Evolutionary conservation across 1,139 yeast species (phyloP).

Genomic region (Hansenula anomala): DNA sequence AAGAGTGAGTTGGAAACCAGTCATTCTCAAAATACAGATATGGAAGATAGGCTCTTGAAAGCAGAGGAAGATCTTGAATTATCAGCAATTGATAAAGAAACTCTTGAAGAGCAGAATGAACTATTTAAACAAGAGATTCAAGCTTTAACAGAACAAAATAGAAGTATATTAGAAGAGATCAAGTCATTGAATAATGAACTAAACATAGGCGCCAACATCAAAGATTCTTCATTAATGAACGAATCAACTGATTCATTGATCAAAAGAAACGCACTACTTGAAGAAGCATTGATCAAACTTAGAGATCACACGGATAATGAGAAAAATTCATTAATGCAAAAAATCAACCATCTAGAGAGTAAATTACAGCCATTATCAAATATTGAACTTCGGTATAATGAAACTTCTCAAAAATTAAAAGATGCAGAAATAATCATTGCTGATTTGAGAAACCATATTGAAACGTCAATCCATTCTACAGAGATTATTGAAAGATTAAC

Average conservation of each 20-base stretch:
- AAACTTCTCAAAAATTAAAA: constrained; percentile 28
- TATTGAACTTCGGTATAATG: constrained; percentile 19
- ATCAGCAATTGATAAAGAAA: constrained; percentile 49
- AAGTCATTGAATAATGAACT: constrained; percentile 22
- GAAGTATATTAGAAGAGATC: constrained; percentile 20
- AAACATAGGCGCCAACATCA: constrained; percentile 1
- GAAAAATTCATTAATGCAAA: constrained; percentile 23
- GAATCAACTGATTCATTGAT: constrained; percentile 9
- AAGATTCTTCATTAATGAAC: constrained; percentile 7
- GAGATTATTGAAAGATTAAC: constrained; percentile 52
- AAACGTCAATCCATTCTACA: constrained; percentile 37
- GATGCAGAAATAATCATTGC: constrained; percentile 37
- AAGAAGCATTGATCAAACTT: constrained; percentile 31
- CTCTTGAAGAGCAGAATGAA: constrained; percentile 39
- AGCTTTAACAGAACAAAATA: constrained; percentile 28
- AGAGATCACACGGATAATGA: constrained; percentile 24
- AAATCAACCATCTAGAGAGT: constrained; percentile 27
- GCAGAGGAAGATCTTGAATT: constrained; percentile 46
- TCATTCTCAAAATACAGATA: constrained; percentile 26
- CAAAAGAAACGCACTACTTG: constrained; percentile 33
- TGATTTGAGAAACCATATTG: constrained; percentile 41
- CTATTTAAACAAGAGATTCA: constrained; percentile 36
- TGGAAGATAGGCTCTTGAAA: constrained; percentile 26
- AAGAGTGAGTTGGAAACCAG: constrained; percentile 22
- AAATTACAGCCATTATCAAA: constrained; percentile 16